Evolutionary conservation across 2,329 filamentous ascomycete genomes (phyloP).

Genomic region (Ophiostoma sp.): DNA sequence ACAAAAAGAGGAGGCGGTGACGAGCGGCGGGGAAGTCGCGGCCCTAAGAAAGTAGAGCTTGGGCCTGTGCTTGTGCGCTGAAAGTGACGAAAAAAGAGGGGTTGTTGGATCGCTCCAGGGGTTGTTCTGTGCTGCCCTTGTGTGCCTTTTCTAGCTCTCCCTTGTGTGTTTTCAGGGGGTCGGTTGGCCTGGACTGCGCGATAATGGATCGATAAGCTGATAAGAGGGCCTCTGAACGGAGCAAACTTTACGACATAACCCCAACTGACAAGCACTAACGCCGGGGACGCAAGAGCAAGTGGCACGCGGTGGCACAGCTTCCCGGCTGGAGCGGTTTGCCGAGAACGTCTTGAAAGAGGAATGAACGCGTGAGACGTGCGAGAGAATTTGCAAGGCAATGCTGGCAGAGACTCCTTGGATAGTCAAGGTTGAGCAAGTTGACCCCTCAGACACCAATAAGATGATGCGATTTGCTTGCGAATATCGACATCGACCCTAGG

Average conservation of each 20-base stretch:
- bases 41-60: neutral
- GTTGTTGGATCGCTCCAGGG: neutral
- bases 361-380: neutral
- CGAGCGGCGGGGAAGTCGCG: conserved; percentile 1
- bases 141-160: neutral
- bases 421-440: too few relatives aligned
- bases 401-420: neutral
- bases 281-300: neutral
- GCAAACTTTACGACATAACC: neutral
- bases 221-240: neutral
- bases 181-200: neutral
- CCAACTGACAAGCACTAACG: neutral
- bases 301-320: neutral
- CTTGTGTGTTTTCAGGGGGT: neutral
- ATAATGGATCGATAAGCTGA: conserved; percentile 1
- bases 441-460: neutral
- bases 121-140: neutral
- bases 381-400: neutral
- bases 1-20: conserved; percentile 8
- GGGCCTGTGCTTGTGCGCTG: neutral
- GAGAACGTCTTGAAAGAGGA: neutral
- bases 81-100: neutral
- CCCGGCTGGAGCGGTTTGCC: too few relatives aligned
- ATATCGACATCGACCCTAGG: too few relatives aligned
- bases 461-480: neutral